phyloP scores from a whole-genome alignment of 148 eudicot species.

The Cornus florida region DNA sequence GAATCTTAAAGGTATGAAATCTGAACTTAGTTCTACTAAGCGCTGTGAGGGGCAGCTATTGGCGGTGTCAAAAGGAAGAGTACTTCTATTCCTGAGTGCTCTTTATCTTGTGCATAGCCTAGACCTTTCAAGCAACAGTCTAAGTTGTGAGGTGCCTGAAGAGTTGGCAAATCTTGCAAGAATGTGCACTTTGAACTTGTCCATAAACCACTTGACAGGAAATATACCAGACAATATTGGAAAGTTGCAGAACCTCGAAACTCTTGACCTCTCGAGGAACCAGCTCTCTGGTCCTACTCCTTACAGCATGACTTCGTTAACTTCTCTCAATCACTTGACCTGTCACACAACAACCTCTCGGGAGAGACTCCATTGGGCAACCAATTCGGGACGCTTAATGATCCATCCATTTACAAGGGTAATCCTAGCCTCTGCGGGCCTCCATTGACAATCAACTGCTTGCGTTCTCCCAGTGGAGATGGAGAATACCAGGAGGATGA shows the following conservation, averaged over 20 bases:
- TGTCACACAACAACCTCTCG: conserved; percentile 14
- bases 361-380: conserved; percentile 5
- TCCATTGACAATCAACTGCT: background rate
- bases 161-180: background rate
- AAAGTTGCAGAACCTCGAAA: conserved; percentile 11
- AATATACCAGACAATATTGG: conserved; percentile 22
- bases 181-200: conserved; percentile 20
- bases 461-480: background rate
- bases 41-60: background rate
- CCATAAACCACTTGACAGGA: conserved; percentile 28
- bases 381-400: conserved; percentile 3
- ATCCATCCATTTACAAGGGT: conserved; percentile 13
- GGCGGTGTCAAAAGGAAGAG: conserved; percentile 7
- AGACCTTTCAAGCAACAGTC: too few species aligned
- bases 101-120: too few species aligned
- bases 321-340: conserved; percentile 4
- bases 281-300: conserved; percentile 10
- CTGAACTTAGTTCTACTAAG: background rate
- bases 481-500: background rate
- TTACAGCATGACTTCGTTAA: background rate
- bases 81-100: background rate
- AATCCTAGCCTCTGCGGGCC: conserved; percentile 1
- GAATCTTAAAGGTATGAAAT: conserved; percentile 8
- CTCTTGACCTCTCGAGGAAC: conserved; percentile 33
- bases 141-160: conserved; percentile 21